phyloP scores from a whole-genome alignment of 2,329 filamentous ascomycete species.

The Chrysoporthe cubensis region DNA sequence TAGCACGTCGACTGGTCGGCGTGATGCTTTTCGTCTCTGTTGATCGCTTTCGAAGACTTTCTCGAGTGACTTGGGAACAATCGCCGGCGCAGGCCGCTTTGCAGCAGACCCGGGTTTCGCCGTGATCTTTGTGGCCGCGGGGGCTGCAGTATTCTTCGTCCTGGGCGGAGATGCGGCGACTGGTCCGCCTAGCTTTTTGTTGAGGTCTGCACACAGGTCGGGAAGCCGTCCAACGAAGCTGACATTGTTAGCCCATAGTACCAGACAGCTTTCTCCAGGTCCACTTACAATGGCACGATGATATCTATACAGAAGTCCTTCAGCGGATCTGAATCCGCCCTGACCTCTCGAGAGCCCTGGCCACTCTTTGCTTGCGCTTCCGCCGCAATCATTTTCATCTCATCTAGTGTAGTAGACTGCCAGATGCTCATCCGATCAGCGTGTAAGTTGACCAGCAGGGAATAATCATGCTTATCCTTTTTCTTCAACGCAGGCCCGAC shows the following conservation, averaged over 20 bases:
- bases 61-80: conserved; percentile 58
- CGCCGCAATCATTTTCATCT: conserved; percentile 51
- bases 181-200: conserved; percentile 76
- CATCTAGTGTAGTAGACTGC: conserved; percentile 74
- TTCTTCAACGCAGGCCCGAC: conserved; percentile 53
- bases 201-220: conserved; percentile 70
- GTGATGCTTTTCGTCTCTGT: conserved; percentile 58
- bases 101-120: conserved; percentile 56
- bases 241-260: conserved; percentile 10
- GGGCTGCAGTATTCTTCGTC: conserved; percentile 49
- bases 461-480: conserved; percentile 65
- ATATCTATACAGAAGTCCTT: conserved; percentile 81
- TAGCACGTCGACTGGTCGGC: conserved; percentile 60
- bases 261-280: too few relatives aligned
- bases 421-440: conserved; percentile 82
- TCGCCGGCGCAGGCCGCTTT: conserved; percentile 50
- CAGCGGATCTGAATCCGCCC: conserved; percentile 62
- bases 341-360: conserved; percentile 42
- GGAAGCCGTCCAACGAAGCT: conserved; percentile 79
- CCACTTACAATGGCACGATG: conserved; percentile 73
- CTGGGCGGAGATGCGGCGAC: conserved; percentile 60
- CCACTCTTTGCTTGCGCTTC: conserved; percentile 49
- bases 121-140: conserved; percentile 46
- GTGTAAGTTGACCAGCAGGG: conserved; percentile 70
- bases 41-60: conserved; percentile 65